Conservation (phyloP, 495 filamentous ascomycete species). For the Aspergillus ostianus region DNA sequence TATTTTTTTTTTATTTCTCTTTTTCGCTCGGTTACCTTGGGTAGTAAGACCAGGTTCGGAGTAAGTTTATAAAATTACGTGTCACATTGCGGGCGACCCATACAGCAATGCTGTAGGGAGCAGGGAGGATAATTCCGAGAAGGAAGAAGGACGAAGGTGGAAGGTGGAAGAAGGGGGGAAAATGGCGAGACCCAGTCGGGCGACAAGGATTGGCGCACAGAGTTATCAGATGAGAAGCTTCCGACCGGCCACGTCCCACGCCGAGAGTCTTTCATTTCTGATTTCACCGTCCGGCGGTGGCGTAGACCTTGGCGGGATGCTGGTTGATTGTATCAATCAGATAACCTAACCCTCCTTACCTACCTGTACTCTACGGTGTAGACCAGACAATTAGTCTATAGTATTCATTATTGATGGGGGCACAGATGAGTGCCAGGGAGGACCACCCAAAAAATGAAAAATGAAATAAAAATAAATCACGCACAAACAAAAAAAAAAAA, state of each 20-base stretch:
- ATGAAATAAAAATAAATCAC: neutral
- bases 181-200: neutral
- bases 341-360: too few species aligned
- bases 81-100: neutral
- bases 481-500: neutral
- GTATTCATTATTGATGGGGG: too few species aligned
- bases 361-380: too few species aligned
- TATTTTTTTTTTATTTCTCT: constrained; percentile 1
- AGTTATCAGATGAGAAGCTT: constrained; percentile 16
- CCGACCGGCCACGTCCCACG: constrained; percentile 10
- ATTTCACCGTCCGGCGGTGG: neutral
- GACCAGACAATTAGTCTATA: too few species aligned
- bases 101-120: neutral
- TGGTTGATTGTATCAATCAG: neutral
- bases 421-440: too few species aligned
- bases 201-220: constrained; percentile 6
- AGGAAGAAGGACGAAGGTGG: neutral
- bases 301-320: constrained; percentile 3
- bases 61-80: too few species aligned
- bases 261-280: neutral
- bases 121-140: neutral
- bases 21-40: neutral
- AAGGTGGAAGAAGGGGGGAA: neutral
- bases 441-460: too few species aligned
- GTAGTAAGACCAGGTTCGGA: neutral